Evolutionary conservation across 345 rosid genomes (phyloP), one percentile per base, ranked within the genome.

Genomic region (Rhodamnia rubescens): DNA sequence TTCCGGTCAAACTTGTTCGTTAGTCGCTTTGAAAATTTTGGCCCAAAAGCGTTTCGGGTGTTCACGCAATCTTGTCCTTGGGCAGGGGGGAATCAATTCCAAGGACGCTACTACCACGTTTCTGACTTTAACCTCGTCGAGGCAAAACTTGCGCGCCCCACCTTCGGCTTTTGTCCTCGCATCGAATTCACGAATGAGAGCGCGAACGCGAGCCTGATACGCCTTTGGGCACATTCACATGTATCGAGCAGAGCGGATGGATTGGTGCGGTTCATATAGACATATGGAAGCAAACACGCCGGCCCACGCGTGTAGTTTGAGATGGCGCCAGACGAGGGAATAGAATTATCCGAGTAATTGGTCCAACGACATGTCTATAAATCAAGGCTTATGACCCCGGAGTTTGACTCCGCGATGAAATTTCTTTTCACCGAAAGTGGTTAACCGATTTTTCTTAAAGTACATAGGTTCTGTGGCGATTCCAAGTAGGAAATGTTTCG

Each of bases 301-400:
- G 32, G 47, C 47, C 8, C 32, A 11, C 3, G 32, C 0, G 1
- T n/a, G 27, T 2, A 5, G 4, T 0, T 3, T 26, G 2, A n/a
- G 32, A 58, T 27, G 32, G 61, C 24, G 32, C 20, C 10, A 27
- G 40, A 61, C 2, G 1, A 5, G 42, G 2, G 1, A 15, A 32
- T 15, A 15, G 2, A 29, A 64, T 29, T 29, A 29, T 64, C 42
- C 22, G 2, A 61, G 20, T 7, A 15, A 61, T 29, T 0, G 5
- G 47, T 42, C 47, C 47, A 42, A 5, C 47, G 47, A 6, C 47
- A 7, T 44, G 47, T 44, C 47, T 1, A 44, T 44, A 44, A 44
- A 44, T 44, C 44, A 7, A 44, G 47, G 6, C 47, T 44, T 44
- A 8, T 44, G 47, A 44, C 8, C 1, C 9, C 47, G 47, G 47